Percentiles rank a stretch among this genome's conserved stretches.
These are phyloP conservation scores for Pseudohyphozyma bogoriensis DNA, from an alignment of 768 basidiomycete genomes.

Conservation along the genomic window DNA sequence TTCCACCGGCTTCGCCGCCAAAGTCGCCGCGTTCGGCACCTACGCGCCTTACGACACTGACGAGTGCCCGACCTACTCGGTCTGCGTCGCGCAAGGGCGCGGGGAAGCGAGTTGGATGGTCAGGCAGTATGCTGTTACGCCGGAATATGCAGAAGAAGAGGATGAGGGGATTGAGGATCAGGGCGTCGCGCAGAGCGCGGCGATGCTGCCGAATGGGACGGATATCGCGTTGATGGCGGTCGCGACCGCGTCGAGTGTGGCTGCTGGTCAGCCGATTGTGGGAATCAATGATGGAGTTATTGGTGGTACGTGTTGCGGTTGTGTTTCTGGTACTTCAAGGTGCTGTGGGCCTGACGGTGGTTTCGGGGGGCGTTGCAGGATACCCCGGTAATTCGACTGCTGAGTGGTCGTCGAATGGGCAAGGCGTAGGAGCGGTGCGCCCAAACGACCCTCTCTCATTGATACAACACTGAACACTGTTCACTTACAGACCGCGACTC, in stretches of 20 bases:
- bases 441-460: conserved; percentile 6
- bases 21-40: conserved; percentile 10
- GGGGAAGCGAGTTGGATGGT: conserved; percentile 20
- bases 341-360: no score
- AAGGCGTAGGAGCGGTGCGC: neutral
- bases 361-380: neutral
- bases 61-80: conserved; percentile 12
- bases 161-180: neutral
- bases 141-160: neutral
- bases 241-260: conserved; percentile 1
- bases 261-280: neutral
- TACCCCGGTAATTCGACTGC: conserved; percentile 24
- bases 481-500: neutral
- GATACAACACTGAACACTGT: neutral
- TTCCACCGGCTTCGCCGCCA: neutral
- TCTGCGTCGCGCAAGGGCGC: conserved; percentile 1
- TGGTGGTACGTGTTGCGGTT: neutral
- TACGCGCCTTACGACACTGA: conserved; percentile 27
- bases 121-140: conserved; percentile 22
- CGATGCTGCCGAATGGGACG: neutral
- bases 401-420: conserved; percentile 21
- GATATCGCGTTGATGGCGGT: conserved; percentile 4
- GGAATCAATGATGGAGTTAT: conserved; percentile 19
- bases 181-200: neutral
- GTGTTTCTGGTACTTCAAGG: no score